These are phyloP conservation scores for Casuarina cunninghamiana DNA, from an alignment of 306 rosid genomes.

Conservation along the genomic window DNA sequence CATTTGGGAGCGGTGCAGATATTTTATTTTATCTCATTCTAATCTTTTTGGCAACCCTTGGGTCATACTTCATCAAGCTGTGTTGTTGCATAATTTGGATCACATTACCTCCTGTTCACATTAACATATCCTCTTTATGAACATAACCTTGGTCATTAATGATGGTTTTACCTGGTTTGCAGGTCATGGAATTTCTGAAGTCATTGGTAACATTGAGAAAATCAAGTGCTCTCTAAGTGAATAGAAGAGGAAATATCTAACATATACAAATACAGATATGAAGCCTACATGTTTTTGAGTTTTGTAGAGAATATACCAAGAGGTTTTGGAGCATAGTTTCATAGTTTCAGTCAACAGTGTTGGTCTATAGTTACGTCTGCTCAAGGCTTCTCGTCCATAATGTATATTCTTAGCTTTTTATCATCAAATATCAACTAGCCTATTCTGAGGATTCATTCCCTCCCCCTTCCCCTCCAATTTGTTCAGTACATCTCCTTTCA, in stretches of 20 bases:
- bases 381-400: slow-evolving; percentile 40
- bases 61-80: too few species aligned
- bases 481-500: slow-evolving; percentile 12
- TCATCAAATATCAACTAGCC: not conserved
- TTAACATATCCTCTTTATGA: too few species aligned
- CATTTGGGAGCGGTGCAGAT: not conserved
- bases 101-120: not conserved
- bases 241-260: slow-evolving; percentile 42
- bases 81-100: not conserved
- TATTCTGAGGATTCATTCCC: slow-evolving; percentile 9
- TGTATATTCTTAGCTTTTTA: slow-evolving; percentile 49
- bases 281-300: slow-evolving; percentile 26
- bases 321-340: slow-evolving; percentile 43
- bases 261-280: slow-evolving; percentile 27
- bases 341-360: slow-evolving; percentile 31
- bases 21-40: not conserved
- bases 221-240: slow-evolving; percentile 51
- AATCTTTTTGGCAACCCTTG: too few species aligned
- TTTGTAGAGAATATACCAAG: slow-evolving; percentile 36
- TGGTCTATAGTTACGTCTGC: slow-evolving; percentile 35
- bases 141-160: too few species aligned
- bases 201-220: slow-evolving; percentile 70
- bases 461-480: slow-evolving; percentile 26
- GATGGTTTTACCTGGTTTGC: slow-evolving; percentile 19
- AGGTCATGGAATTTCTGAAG: slow-evolving; percentile 95